Base-by-base conservation (phyloP, 768 basidiomycete genomes). In the Xerocomellus chrysenteron region DNA sequence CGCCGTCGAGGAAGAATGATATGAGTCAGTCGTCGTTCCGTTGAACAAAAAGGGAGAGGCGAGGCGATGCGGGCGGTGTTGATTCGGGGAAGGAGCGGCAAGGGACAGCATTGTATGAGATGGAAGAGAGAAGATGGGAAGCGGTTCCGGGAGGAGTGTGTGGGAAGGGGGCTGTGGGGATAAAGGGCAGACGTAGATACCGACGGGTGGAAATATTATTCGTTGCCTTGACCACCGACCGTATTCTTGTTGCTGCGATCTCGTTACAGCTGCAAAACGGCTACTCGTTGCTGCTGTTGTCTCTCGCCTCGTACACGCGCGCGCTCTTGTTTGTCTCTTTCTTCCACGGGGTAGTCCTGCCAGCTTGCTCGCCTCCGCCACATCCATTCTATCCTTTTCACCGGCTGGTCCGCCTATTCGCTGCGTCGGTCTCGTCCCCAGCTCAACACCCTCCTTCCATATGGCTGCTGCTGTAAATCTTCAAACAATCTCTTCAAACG, bases 381-480 rank as follows among this genome's bases (percentile, higher is more conserved):
- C 40, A 12, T n/a, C 33, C 37, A 42, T 36, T 50, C n/a, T 35
- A 3, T 51, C 50, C 26, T 12, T 40, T 46, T 35, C 66, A 36
- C 62, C 68, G 84, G 85, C 85, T 86, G 85, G 85, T 73, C 85
- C 84, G 83, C 76, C 64, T 49, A 39, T 65, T 67, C 60, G 65
- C 69, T 73, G 70, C 47, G 68, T 70, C 63, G 63, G 60, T 60
- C 50, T 49, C 58, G 33, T 71, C 70, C 62, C 61, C 71, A 60
- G 65, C 68, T 66, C 64, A 58, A 63, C 73, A 73, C 77, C 70
- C 63, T 76, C 78, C 62, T 67, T 78, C 69, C 66, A 56, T 56
- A 88, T 90, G 86, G 82, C 87, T 74, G 84, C 87, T 74, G 84
- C 87, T 66, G 82, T 87, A 73, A 87, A 86, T 73, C 79, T 88